Evolutionary conservation across 768 basidiomycete genomes (phyloP), one percentile per base, ranked within the genome.

Genomic region (Krasilnikovozyma curviuscula): DNA sequence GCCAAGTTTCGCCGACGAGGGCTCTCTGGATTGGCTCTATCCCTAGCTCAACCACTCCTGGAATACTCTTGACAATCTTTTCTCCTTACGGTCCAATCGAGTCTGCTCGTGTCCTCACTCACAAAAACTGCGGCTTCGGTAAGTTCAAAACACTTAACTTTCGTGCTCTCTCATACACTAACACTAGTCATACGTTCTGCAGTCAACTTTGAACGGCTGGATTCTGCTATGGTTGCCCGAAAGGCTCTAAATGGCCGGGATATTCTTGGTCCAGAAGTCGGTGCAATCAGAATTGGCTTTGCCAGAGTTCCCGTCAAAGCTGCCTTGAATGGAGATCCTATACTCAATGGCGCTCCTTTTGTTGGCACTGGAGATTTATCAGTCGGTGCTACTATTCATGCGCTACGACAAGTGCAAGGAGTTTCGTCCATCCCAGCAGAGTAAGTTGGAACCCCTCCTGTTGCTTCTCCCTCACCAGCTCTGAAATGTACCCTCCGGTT

Each of bases 1-100:
- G 85, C 21, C 86, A 89, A 63, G 81, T 81, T 8, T 78, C 82
- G 33, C 93, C 93, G 4, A 95, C 93, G 1, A 71, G 93, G 49
- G 91, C 91, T 1, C 72, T 97, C 19, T 98, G 93, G 91, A 83
- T 98, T 59, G 93, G 93, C 5, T 86, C 83, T 35, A 93, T 98
- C 58, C 93, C 93, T 9, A 81, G 81, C 3, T 83, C 82, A 3
- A 95, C 91, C 10, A 93, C 86, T 5, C 85, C 93, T 7, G 83
- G 83, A 2, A 89, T 85, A 2, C 82, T 98, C 55, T 66, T 95
- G 44, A 88, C 85, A 25, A 83, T 98, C 34, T 98, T 98, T 63
- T 86, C 86, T 57, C 86, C 89, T 18, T 98, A 85, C 59, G 93
- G 93, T 0, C 84, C 89, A 3, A 95, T 98, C 54, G 93, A 98